Evolutionary conservation across 2,329 filamentous ascomycete genomes (phyloP).

Genomic region (Cladosporium sp.): DNA sequence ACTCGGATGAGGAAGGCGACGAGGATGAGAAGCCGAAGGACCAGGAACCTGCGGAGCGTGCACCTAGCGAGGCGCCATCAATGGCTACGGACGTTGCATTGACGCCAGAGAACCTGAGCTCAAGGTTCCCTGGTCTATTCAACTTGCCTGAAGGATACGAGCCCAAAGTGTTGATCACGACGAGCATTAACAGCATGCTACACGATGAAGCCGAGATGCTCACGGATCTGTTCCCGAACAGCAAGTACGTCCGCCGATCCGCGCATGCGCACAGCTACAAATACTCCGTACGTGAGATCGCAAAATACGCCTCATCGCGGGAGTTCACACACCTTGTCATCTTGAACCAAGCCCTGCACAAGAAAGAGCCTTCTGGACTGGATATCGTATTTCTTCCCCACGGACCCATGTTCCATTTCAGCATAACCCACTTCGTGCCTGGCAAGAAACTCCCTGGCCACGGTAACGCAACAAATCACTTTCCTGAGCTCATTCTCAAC

Average conservation of each 20-base stretch:
- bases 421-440: slow-evolving; percentile 82
- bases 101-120: slow-evolving; percentile 54
- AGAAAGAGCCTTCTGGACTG: slow-evolving; percentile 74
- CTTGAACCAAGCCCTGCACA: slow-evolving; percentile 70
- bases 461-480: slow-evolving; percentile 82
- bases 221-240: slow-evolving; percentile 73
- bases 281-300: slow-evolving; percentile 87
- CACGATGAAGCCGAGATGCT: slow-evolving; percentile 77
- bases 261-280: slow-evolving; percentile 80
- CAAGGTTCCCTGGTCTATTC: slow-evolving; percentile 57
- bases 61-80: slow-evolving; percentile 43
- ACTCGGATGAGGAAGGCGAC: slow-evolving; percentile 49
- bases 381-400: slow-evolving; percentile 77
- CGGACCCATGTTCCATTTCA: slow-evolving; percentile 91
- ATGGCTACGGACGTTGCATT: slow-evolving; percentile 55
- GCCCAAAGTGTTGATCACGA: slow-evolving; percentile 89
- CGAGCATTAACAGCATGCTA: slow-evolving; percentile 78
- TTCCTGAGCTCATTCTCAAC: slow-evolving; percentile 84
- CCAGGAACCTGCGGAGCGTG: slow-evolving; percentile 20
- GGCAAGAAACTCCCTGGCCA: slow-evolving; percentile 84
- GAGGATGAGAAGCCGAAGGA: slow-evolving; percentile 35
- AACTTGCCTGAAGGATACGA: slow-evolving; percentile 43
- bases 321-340: slow-evolving; percentile 80
- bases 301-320: slow-evolving; percentile 73
- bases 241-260: slow-evolving; percentile 75